These are phyloP conservation scores for Naganishia liquefaciens DNA, from an alignment of 1,284 basidiomycete species.

Conservation along the genomic window DNA sequence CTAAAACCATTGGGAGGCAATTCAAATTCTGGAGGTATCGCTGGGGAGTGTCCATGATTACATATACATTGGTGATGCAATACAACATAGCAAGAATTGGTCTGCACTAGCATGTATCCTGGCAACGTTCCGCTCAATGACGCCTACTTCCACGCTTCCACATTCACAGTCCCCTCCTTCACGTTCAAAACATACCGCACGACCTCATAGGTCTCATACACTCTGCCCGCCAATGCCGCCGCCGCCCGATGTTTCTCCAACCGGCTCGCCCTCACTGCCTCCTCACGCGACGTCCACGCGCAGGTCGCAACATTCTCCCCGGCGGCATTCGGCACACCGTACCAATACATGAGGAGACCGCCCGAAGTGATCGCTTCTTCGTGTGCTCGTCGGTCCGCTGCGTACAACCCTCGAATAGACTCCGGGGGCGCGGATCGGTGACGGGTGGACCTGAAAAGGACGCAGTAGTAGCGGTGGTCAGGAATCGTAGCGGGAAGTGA, in stretches of 20 bases:
- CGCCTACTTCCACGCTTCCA: conserved; percentile 61
- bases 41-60: too few species aligned
- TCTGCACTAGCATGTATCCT: too few species aligned
- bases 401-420: conserved; percentile 62
- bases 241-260: conserved; percentile 77
- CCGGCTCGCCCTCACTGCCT: conserved; percentile 75
- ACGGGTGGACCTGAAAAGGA: conserved; percentile 80
- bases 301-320: conserved; percentile 91
- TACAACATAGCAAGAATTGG: too few species aligned
- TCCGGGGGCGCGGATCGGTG: conserved; percentile 59
- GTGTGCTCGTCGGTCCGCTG: conserved; percentile 79
- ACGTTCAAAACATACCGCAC: conserved; percentile 74
- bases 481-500: conserved; percentile 39
- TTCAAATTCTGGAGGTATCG: too few species aligned
- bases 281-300: conserved; percentile 80
- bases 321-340: conserved; percentile 76
- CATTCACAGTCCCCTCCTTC: conserved; percentile 61
- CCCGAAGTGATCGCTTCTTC: conserved; percentile 85
- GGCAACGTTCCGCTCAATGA: too few species aligned
- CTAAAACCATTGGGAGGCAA: too few species aligned
- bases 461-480: conserved; percentile 78
- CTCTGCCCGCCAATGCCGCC: conserved; percentile 72
- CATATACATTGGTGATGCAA: too few species aligned
- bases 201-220: conserved; percentile 76
- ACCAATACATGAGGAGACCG: conserved; percentile 79